Evolutionary conservation across 1,139 yeast genomes (phyloP).

Genomic region (Blastobotrys indianensis): DNA sequence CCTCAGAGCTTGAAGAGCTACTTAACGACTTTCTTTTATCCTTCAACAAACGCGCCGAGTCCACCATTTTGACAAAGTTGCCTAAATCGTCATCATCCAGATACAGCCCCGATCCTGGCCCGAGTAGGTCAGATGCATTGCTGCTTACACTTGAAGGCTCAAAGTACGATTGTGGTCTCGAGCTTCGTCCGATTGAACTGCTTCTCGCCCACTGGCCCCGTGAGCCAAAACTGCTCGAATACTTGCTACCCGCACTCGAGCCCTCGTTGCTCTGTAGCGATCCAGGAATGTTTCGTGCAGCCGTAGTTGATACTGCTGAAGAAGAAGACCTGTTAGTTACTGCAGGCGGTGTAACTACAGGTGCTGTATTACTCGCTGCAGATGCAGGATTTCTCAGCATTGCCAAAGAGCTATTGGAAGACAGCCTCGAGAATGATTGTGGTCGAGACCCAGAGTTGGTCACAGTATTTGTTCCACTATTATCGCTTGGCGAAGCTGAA

Average conservation of each 20-base stretch:
- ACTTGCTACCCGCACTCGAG: slow-evolving; percentile 24
- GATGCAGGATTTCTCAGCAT: slow-evolving; percentile 27
- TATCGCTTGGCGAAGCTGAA: slow-evolving; percentile 31
- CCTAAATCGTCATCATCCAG: slow-evolving; percentile 63
- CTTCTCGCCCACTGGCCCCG: slow-evolving; percentile 26
- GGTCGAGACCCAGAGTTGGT: slow-evolving; percentile 13
- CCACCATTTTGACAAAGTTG: slow-evolving; percentile 77
- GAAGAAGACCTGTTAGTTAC: neutral
- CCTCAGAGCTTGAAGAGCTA: slow-evolving; percentile 2
- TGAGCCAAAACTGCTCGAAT: slow-evolving; percentile 32
- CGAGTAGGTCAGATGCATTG: slow-evolving; percentile 25
- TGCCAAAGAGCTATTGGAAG: slow-evolving; percentile 29
- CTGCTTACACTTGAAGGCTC: slow-evolving; percentile 25
- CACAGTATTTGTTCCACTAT: slow-evolving; percentile 6
- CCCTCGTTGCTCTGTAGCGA: slow-evolving; percentile 16
- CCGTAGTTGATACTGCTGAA: neutral
- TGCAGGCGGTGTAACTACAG: slow-evolving; percentile 10
- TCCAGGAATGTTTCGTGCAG: slow-evolving; percentile 1
- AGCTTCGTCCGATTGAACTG: slow-evolving; percentile 20
- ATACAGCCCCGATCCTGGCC: slow-evolving; percentile 34
- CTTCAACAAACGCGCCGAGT: slow-evolving; percentile 37
- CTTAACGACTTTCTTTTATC: neutral
- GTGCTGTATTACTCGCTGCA: slow-evolving; percentile 13
- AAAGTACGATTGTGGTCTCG: slow-evolving; percentile 21
- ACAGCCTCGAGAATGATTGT: slow-evolving; percentile 24